Evolutionary conservation across 192 early-diverging fungal species (phyloP).

Genomic region (Coemansia sp.): DNA sequence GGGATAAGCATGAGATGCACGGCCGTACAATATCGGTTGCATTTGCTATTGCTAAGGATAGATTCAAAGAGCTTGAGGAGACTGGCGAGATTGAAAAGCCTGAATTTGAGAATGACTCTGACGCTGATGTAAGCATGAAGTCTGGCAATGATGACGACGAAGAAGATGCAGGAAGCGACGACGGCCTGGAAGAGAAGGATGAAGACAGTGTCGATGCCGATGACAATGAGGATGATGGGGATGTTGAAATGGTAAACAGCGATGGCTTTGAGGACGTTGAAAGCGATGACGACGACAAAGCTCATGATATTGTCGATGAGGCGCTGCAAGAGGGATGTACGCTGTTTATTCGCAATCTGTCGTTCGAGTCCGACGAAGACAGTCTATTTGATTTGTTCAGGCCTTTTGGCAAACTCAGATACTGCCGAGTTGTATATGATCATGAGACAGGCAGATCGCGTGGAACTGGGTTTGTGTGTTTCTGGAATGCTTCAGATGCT

Average conservation of each 20-base stretch:
- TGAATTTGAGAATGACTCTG: conserved; percentile 23
- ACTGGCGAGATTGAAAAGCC: conserved; percentile 56
- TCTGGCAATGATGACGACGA: conserved; percentile 46
- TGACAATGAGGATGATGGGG: conserved; percentile 24
- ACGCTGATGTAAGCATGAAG: conserved; percentile 35
- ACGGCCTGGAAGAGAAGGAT: conserved; percentile 12
- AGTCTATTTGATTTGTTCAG: conserved; percentile 65
- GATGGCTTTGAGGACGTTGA: conserved; percentile 38
- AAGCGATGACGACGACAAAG: conserved; percentile 16
- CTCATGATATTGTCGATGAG: conserved; percentile 56
- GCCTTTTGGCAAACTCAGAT: conserved; percentile 61
- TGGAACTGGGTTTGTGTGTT: conserved; percentile 96
- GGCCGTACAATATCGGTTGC: conserved; percentile 81
- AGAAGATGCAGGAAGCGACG: conserved; percentile 42
- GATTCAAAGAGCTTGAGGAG: conserved; percentile 65
- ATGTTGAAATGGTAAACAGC: conserved; percentile 41
- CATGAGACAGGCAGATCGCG: conserved; percentile 77
- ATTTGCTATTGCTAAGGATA: conserved; percentile 77
- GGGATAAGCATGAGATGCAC: conserved; percentile 72
- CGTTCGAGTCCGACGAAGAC: conserved; percentile 87
- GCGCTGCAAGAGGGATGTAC: conserved; percentile 66
- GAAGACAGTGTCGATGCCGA: conserved; percentile 29
- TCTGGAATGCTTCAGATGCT: conserved; percentile 68
- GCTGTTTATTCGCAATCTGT: conserved; percentile 90
- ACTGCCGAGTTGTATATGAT: conserved; percentile 85